Percentiles rank a stretch among this genome's conserved stretches.
These are phyloP conservation scores for Annulohypoxylon nitens DNA, from an alignment of 495 filamentous ascomycete species.

Conservation along the genomic window DNA sequence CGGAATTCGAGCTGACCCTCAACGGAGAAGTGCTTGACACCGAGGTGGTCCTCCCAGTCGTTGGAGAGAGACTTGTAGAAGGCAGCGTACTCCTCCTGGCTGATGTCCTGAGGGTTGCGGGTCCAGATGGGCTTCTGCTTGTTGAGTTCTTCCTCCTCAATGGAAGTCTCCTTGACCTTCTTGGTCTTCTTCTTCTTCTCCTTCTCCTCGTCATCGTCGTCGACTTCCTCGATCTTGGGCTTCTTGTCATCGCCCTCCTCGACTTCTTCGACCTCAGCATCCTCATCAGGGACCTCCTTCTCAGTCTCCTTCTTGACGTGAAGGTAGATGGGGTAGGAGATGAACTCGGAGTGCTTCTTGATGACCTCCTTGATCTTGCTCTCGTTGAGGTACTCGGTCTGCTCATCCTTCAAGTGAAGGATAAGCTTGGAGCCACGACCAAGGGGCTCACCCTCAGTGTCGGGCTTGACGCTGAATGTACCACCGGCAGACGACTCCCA, in stretches of 20 bases:
- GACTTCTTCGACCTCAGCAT: constrained; percentile 75
- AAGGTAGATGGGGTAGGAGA: constrained; percentile 99
- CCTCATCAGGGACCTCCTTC: constrained; percentile 98
- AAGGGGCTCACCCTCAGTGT: constrained; percentile 90
- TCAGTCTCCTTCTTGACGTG: constrained; percentile 99
- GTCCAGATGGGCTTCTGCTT: constrained; percentile 99
- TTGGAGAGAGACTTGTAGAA: constrained; percentile 99
- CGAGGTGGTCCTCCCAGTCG: constrained; percentile 99
- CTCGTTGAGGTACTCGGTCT: constrained; percentile 98
- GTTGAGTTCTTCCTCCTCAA: constrained; percentile 99
- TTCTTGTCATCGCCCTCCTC: constrained; percentile 77
- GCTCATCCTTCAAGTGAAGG: constrained; percentile 99
- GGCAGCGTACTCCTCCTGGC: constrained; percentile 93
- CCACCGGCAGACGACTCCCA: constrained; percentile 99
- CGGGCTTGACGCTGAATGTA: constrained; percentile 92
- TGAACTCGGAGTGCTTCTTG: constrained; percentile 99
- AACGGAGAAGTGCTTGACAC: constrained; percentile 99
- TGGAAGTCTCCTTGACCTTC: constrained; percentile 98
- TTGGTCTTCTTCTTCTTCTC: constrained; percentile 96
- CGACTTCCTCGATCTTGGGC: constrained; percentile 85
- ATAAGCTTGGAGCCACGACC: constrained; percentile 98
- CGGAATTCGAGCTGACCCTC: constrained; percentile 99
- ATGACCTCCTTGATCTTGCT: constrained; percentile 99
- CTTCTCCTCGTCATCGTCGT: constrained; percentile 86
- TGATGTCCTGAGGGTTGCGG: constrained; percentile 96